phyloP scores from a whole-genome alignment of 2,329 filamentous ascomycete genomes.

The Uncinocarpus reesii region DNA sequence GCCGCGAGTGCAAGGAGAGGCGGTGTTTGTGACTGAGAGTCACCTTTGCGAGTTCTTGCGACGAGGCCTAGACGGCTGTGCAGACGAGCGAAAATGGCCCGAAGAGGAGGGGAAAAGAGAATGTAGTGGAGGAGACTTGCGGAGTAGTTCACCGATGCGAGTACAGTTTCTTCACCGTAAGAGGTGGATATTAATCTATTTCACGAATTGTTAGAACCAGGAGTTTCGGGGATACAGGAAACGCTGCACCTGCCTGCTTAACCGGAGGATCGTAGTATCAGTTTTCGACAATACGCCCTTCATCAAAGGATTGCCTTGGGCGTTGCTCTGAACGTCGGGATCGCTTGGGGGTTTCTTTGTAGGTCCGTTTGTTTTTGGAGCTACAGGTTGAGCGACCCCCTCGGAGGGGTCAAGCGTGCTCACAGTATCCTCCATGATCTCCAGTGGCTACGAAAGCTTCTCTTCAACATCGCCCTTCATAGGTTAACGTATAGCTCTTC shows the following conservation, averaged over 20 bases:
- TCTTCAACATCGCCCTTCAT: too few species aligned
- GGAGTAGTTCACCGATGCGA: constrained; percentile 59
- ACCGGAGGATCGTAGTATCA: constrained; percentile 10
- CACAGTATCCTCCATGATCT: neutral
- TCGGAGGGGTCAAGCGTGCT: neutral
- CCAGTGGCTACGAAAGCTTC: neutral
- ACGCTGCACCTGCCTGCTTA: constrained; percentile 20
- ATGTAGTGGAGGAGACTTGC: constrained; percentile 53
- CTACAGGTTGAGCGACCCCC: neutral
- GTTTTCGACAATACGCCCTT: neutral
- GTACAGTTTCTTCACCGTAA: constrained; percentile 57
- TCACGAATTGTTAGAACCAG: neutral
- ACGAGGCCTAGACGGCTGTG: constrained; percentile 27
- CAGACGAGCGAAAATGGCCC: constrained; percentile 37
- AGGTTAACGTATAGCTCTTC: too few species aligned
- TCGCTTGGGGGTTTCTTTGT: neutral
- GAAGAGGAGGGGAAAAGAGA: constrained; percentile 45
- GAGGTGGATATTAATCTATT: constrained; percentile 56
- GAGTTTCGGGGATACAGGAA: neutral
- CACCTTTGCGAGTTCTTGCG: constrained; percentile 27
- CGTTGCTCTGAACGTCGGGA: neutral
- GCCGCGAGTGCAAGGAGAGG: constrained; percentile 41
- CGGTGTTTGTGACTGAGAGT: constrained; percentile 32
- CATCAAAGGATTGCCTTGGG: neutral
- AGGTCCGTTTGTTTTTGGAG: neutral